phyloP scores from a whole-genome alignment of 345 rosid genomes.

The Cardamine occulta region DNA sequence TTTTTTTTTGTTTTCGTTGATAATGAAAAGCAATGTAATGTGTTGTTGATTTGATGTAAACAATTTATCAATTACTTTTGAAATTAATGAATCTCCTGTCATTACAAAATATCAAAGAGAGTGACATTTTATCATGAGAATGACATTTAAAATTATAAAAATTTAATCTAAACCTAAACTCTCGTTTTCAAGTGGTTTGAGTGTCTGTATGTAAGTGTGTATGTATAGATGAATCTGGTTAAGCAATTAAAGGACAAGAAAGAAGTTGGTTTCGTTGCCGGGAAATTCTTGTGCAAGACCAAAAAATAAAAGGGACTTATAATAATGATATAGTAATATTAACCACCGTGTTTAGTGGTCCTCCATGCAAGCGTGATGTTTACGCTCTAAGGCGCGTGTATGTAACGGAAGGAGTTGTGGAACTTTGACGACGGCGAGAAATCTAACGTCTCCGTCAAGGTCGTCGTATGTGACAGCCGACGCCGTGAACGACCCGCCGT shows the following conservation, averaged over 20 bases:
- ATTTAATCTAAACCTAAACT: too few species aligned
- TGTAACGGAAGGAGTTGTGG: conserved; percentile 1
- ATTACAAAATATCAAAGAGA: background rate
- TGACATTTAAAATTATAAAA: background rate
- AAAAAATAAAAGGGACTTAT: background rate
- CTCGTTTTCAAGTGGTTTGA: conserved; percentile 27
- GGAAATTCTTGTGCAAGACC: conserved; percentile 36
- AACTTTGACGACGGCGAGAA: conserved; percentile 24
- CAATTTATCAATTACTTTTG: too few species aligned
- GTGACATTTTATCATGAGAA: conserved; percentile 14
- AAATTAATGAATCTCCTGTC: background rate
- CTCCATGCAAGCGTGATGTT: conserved; percentile 11
- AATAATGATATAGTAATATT: background rate
- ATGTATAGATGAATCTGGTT: conserved; percentile 34
- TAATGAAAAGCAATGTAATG: conserved; percentile 8
- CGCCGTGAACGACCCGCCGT: conserved; percentile 44
- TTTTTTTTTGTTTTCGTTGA: background rate
- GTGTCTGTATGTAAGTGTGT: conserved; percentile 8
- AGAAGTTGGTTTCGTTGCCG: conserved; percentile 44
- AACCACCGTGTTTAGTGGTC: conserved; percentile 23
- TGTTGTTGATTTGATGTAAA: conserved; percentile 21
- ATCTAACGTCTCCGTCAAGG: conserved; percentile 39
- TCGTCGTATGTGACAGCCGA: conserved; percentile 41
- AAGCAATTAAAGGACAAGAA: conserved; percentile 45
- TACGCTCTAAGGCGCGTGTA: conserved; percentile 27